Base-by-base conservation (phyloP, 495 filamentous ascomycete species). In the Venustampulla echinocandica region DNA sequence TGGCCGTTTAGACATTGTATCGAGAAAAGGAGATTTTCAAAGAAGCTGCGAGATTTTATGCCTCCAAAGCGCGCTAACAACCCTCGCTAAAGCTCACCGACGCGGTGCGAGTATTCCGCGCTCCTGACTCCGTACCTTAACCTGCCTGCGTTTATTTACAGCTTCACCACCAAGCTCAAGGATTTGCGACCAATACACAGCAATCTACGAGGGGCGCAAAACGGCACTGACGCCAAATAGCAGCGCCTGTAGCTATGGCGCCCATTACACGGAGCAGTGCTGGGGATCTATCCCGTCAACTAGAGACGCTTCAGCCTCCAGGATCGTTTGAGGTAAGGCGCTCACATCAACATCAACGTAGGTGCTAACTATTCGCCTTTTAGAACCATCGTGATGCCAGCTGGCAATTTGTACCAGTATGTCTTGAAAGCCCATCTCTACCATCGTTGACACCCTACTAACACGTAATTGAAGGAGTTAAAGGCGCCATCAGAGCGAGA, bases 1-100 rank as follows among this genome's bases (percentile, higher is more conserved):
- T 85, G 82, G 89, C 92, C 83, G 68, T 74, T 7, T 30, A 76
- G 82, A 92, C 84, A 93, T 90, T 87, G 69, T 64, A 7, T 30
- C 27, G n/a, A 30, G n/a, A 73, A 71, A 67, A 77, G 75, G 69
- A 74, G 67, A 64, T 36, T 56, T 36, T 42, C 33, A 24, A 39
- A 46, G 42, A 33, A 39, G 17, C 27, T 23, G 53, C 34, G 45
- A 50, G 40, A 36, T 52, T 50, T 42, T 47, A 46, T 47, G 15
- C n/a, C 7, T 14, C n/a, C 23, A 9, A n/a, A 14, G 15, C 24
- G 25, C 46, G 46, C 46, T 41, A 48, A 42, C 15, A 32, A 17
- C n/a, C n/a, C 37, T 44, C 41, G 7, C 41, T 44, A 28, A 23
- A 20, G 22, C 18, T 40, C 37, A n/a, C n/a, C n/a, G 37, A 23